Base-by-base conservation (phyloP, 2,329 filamentous ascomycete species). In the Byssoonygena ceratinophila region DNA sequence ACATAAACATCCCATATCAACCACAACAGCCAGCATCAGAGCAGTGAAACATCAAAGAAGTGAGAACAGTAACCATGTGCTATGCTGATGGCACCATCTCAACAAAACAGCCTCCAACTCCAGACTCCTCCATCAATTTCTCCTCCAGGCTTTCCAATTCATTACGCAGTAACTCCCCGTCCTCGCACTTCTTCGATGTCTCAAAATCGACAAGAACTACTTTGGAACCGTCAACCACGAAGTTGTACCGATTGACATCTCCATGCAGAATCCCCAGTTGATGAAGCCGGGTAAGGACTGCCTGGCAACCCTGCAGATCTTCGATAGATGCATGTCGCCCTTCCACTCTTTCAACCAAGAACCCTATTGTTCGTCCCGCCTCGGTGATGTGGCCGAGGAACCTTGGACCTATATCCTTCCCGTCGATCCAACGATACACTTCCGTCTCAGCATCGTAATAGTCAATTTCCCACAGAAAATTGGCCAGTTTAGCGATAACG, bases 391-490 rank as follows among this genome's bases (percentile, higher is more conserved):
- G 53, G 36, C 49, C 53, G 7, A 54, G 25, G 36, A 48, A 47
- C 20, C 31, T 32, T 3, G 46, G 52, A 4, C n/a, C 43, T 14
- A 53, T 34, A 9, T 8, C 36, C 16, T 60, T 56, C 39, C 61
- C 64, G 3, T 64, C 51, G 18, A 73, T 67, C 63, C 65, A 65
- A 46, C 66, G 51, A 54, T 73, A 72, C 3, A 64, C 67, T 4
- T 53, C 56, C 1, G 65, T 70, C 58, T 72, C 70, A 27, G 61
- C 60, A 39, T 70, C 64, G 1, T 70, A 47, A 34, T 63, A 63
- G 23, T 59, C 55, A 20, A 71, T 65, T 57, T 72, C 66, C 63
- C 64, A 71, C 1, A 57, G 23, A 34, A 72, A 73, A 9, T 64
- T 60, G 7, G 68, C 66, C 37, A 71, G 67, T 56, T 72, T 71